Base-by-base conservation (phyloP, 1,139 yeast genomes). In the Taphrina pruni region DNA sequence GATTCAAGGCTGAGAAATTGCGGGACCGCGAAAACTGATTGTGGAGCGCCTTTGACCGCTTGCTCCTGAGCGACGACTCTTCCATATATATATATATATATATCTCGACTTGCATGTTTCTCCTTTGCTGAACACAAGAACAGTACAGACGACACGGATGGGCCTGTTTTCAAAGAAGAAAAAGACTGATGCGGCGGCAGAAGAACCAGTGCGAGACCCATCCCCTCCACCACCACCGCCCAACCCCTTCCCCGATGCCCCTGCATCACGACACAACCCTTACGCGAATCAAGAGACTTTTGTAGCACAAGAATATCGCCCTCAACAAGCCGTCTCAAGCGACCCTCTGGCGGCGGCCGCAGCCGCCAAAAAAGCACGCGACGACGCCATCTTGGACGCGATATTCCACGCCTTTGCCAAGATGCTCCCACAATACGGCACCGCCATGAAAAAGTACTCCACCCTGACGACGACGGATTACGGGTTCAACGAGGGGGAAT, bases 331-430 rank as follows among this genome's bases (percentile, higher is more conserved):
- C 38, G 9, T 50, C 0, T 62, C 67, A 2, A 26, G 39, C 6
- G 67, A 64, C 46, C 67, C 67, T 7, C 38, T 64, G 9, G 67
- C 55, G 26, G 61, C 61, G 9, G 67, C 67, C 9, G 67, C 67
- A 5, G 56, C 35, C n/a, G 45, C 54, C 26, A 64, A 64, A 21
- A 46, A 46, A 35, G 55, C 45, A 14, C 60, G 58, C 12, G 67
- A 64, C 54, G 67, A 46, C 20, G 61, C 60, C 17, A 54, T 64
- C 11, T 35, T 64, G 21, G 67, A 54, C 17, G 67, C 67, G 20
- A 64, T 64, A 54, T 64, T 64, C 32, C 61, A 54, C 36, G 61
- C 67, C 7, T 64, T 64, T 17, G 67, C 55, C 9, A 38, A 39
- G 26, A 64, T 64, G 67, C 46, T 64, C 41, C 67, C 67, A 17